Evolutionary conservation across 1,284 basidiomycete genomes (phyloP), one percentile per base, ranked within the genome.

Genomic region (Violaceomyces palustris): DNA sequence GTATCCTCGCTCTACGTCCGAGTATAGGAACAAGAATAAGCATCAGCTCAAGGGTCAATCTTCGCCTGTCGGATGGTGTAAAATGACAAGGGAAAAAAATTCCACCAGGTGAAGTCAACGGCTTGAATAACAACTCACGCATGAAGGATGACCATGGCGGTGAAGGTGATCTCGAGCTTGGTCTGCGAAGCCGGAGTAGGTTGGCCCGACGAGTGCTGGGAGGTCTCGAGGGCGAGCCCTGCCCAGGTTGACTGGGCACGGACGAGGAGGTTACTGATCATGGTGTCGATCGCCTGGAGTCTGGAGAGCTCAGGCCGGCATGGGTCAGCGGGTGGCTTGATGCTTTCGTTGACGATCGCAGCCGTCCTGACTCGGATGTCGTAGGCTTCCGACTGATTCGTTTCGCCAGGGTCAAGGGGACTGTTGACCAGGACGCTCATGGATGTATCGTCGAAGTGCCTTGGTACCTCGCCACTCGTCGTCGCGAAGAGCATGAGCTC

Each of bases 181-280:
- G 32, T 34, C 17, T 34, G 17, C 8, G 23, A 8, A 9, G n/a
- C 6, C 32, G 32, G 32, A 6, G 32, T 19, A 9, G 32, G 32
- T 4, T 21, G 6, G 18, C 12, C 23, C 6, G 9, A 15, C n/a
- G n/a, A n/a, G n/a, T n/a, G n/a, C n/a, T n/a, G n/a, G n/a, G n/a
- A n/a, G n/a, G n/a, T n/a, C n/a, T n/a, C n/a, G n/a, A n/a, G n/a
- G 4, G 32, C 32, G 32, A 34, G 8, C 5, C 19, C 14, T 5
- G 32, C 32, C 32, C 32, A 34, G 4, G 23, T 5, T 11, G 32
- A 8, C 17, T 34, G 32, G 19, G 10, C 32, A 17, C 15, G 15
- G 4, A 47, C 22, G 24, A 47, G 40, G 12, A 47, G 40, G 24
- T 47, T 47, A 39, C 45, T 47, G n/a, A 47, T 34, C 29, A 41